These are phyloP conservation scores for Spiromastix sp. DNA, from an alignment of 2,329 filamentous ascomycete species.

Conservation along the genomic window DNA sequence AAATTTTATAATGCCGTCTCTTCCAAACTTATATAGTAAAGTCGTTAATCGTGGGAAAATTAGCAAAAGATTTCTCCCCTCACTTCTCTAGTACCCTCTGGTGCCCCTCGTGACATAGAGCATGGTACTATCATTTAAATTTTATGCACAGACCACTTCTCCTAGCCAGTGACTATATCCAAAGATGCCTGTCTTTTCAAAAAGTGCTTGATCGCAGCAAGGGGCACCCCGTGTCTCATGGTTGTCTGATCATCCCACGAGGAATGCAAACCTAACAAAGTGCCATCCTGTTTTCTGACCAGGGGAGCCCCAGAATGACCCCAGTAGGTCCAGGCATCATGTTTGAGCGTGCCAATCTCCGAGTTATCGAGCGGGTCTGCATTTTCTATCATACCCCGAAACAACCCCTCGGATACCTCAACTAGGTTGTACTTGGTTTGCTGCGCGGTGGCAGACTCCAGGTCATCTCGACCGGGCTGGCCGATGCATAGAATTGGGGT, in stretches of 20 bases:
- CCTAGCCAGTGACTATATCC: background rate
- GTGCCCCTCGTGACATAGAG: too few relatives aligned
- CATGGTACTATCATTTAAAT: too few relatives aligned
- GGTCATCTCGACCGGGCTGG: conserved; percentile 34
- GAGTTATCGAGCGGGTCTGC: conserved; percentile 41
- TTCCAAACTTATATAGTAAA: too few relatives aligned
- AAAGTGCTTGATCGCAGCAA: conserved; percentile 37
- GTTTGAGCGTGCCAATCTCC: conserved; percentile 43
- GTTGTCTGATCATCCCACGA: conserved; percentile 44
- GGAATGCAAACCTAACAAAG: conserved; percentile 42
- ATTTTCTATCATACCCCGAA: conserved; percentile 27
- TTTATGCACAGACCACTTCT: too few relatives aligned
- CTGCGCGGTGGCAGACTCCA: conserved; percentile 30
- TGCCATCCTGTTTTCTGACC: conserved; percentile 27
- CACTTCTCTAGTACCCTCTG: too few relatives aligned
- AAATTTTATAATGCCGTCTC: too few relatives aligned
- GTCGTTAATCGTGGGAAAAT: too few relatives aligned
- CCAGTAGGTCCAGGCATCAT: conserved; percentile 50
- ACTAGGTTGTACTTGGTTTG: conserved; percentile 39
- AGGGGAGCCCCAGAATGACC: conserved; percentile 45
- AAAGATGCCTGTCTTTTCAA: conserved; percentile 11
- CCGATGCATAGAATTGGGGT: conserved; percentile 27
- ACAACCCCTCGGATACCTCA: conserved; percentile 36
- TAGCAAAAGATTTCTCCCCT: too few relatives aligned
- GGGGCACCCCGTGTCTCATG: conserved; percentile 40